phyloP scores from a whole-genome alignment of 2,329 filamentous ascomycete species.

The Aschersonia sp. region DNA sequence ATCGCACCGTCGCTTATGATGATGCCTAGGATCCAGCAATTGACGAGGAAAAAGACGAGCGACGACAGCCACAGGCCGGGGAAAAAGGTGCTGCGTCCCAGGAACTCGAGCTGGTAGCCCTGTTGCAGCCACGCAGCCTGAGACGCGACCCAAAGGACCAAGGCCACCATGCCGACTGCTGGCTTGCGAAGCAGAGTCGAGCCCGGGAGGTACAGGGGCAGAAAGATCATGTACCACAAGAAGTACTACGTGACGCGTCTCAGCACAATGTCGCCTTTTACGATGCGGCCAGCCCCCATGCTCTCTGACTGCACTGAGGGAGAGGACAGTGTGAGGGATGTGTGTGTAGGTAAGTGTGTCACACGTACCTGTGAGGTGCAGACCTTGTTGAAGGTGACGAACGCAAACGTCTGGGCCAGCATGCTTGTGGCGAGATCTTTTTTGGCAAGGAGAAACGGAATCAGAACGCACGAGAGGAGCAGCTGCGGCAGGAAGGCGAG shows the following conservation, averaged over 20 bases:
- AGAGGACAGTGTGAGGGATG: background rate
- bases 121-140: conserved; percentile 68
- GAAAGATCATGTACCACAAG: conserved; percentile 90
- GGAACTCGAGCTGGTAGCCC: conserved; percentile 62
- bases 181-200: conserved; percentile 56
- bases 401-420: conserved; percentile 92
- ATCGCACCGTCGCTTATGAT: conserved; percentile 51
- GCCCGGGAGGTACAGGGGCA: conserved; percentile 76
- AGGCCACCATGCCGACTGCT: conserved; percentile 46
- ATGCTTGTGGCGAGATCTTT: conserved; percentile 69
- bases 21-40: conserved; percentile 75
- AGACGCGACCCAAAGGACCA: conserved; percentile 57
- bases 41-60: conserved; percentile 68
- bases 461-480: conserved; percentile 59
- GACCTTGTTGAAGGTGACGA: conserved; percentile 97
- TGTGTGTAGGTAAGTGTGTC: background rate
- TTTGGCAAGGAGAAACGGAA: conserved; percentile 66
- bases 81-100: conserved; percentile 71
- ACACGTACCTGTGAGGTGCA: conserved; percentile 78
- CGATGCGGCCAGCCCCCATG: too few relatives aligned
- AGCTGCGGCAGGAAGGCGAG: conserved; percentile 84
- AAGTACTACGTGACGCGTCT: conserved; percentile 55
- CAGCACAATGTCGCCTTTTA: too few relatives aligned
- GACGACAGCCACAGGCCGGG: conserved; percentile 70
- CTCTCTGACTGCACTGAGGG: background rate